phyloP scores from a whole-genome alignment of 1,284 basidiomycete genomes.

The Flammula alnicola region DNA sequence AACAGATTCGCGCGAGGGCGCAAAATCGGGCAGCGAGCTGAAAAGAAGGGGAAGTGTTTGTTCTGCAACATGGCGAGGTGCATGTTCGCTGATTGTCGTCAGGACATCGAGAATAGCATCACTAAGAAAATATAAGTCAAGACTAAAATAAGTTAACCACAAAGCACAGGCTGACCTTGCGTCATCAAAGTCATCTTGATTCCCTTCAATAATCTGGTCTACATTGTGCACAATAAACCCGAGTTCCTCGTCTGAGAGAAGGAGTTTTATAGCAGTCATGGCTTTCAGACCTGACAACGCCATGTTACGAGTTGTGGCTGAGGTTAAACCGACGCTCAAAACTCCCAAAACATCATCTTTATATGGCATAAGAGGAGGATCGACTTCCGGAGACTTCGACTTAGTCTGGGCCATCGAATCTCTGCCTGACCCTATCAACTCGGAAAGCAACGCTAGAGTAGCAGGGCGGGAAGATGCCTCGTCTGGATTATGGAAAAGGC shows the following conservation, averaged over 20 bases:
- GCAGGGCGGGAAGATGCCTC: conserved; percentile 78
- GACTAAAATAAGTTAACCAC: conserved; percentile 12
- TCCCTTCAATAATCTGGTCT: conserved; percentile 68
- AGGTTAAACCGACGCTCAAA: conserved; percentile 66
- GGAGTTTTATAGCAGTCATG: conserved; percentile 63
- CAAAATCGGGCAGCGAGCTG: conserved; percentile 67
- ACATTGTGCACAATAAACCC: conserved; percentile 80
- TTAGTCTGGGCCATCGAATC: conserved; percentile 39
- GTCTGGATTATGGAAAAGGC: conserved; percentile 77
- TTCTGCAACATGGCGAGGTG: conserved; percentile 73
- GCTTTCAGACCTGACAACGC: conserved; percentile 68
- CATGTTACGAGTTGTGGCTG: conserved; percentile 54
- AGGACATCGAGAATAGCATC: conserved; percentile 73
- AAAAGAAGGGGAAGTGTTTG: conserved; percentile 86
- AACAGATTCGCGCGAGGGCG: conserved; percentile 61
- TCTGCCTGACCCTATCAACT: conserved; percentile 59
- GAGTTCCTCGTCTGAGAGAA: conserved; percentile 76
- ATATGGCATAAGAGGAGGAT: conserved; percentile 60
- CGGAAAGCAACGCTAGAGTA: conserved; percentile 64
- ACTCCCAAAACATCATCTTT: conserved; percentile 80
- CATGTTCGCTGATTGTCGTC: conserved; percentile 62
- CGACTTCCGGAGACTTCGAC: conserved; percentile 23
- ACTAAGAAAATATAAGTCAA: conserved; percentile 41
- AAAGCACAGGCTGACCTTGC: conserved; percentile 46
- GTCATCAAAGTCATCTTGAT: conserved; percentile 61